Evolutionary conservation across 2,329 filamentous ascomycete genomes (phyloP).

Genomic region (Fusarium gaditjirri): DNA sequence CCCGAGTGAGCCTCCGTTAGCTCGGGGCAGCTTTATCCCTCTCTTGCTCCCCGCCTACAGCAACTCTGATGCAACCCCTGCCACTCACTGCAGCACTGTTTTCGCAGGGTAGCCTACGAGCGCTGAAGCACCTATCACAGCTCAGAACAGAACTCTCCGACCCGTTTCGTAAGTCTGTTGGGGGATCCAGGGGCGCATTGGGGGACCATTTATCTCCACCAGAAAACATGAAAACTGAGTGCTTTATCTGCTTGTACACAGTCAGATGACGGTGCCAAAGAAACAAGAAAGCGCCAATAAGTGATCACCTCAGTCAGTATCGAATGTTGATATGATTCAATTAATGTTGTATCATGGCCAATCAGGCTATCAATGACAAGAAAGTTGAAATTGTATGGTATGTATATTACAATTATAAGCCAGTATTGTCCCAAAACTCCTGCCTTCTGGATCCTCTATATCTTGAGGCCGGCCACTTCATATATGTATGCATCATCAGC

Average conservation of each 20-base stretch:
- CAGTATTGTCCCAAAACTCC: constrained; percentile 38
- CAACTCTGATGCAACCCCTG: constrained; percentile 25
- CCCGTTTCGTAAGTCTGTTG: constrained; percentile 42
- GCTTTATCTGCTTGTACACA: constrained; percentile 8
- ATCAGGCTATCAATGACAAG: constrained; percentile 9
- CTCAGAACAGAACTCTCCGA: constrained; percentile 12
- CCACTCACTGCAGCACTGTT: constrained; percentile 19
- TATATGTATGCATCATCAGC: constrained; percentile 38
- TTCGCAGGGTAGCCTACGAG: constrained; percentile 2
- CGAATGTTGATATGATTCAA: background rate
- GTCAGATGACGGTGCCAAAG: constrained; percentile 18
- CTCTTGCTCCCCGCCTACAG: constrained; percentile 39
- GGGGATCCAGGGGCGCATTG: constrained; percentile 39
- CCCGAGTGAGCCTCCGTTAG: constrained; percentile 43
- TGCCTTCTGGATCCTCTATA: constrained; percentile 34
- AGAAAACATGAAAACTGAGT: constrained; percentile 6
- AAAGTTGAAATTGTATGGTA: constrained; percentile 26
- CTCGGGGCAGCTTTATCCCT: constrained; percentile 47
- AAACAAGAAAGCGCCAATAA: constrained; percentile 26
- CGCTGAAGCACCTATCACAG: constrained; percentile 27
- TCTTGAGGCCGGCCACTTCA: constrained; percentile 30
- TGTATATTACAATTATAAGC: constrained; percentile 47
- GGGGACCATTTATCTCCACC: constrained; percentile 38
- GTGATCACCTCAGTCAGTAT: background rate
- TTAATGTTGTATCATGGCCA: background rate